Conservation (phyloP, 345 rosid genomes). For the Salix brachista region DNA sequence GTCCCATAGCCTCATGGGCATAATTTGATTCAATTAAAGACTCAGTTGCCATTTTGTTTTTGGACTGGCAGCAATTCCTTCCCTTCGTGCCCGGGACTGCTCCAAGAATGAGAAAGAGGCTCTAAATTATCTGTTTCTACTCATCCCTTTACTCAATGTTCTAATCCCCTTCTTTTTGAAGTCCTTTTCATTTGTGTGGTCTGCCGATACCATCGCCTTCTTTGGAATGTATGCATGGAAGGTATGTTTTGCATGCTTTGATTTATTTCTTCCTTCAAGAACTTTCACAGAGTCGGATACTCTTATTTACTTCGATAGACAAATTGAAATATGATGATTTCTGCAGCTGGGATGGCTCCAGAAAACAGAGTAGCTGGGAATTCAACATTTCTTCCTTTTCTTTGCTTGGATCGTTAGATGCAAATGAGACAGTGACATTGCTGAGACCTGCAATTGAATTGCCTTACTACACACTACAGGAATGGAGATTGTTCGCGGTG, state of each 20-base stretch:
- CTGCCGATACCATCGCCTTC: slow-evolving; percentile 83
- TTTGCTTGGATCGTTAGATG: neutral
- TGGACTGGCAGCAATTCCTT: slow-evolving; percentile 70
- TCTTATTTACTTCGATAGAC: neutral
- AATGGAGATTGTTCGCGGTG: too few relatives aligned
- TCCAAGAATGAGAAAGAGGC: slow-evolving; percentile 89
- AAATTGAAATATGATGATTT: neutral
- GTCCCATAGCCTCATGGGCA: too few relatives aligned
- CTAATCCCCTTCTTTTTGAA: slow-evolving; percentile 83
- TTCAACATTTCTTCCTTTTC: neutral
- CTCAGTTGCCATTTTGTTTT: too few relatives aligned
- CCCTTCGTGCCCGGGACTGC: slow-evolving; percentile 91
- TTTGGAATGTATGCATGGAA: slow-evolving; percentile 94
- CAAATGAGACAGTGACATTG: neutral
- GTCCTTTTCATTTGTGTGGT: slow-evolving; percentile 89
- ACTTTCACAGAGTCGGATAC: neutral
- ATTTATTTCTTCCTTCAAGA: neutral
- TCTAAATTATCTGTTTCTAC: slow-evolving; percentile 82
- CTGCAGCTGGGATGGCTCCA: slow-evolving; percentile 66
- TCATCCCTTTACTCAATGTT: slow-evolving; percentile 77
- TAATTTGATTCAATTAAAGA: too few relatives aligned
- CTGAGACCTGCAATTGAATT: too few relatives aligned
- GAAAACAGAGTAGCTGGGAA: slow-evolving; percentile 39
- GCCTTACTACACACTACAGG: too few relatives aligned
- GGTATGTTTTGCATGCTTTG: slow-evolving; percentile 33